phyloP scores from a whole-genome alignment of 2,329 filamentous ascomycete genomes.

The Fusarium miscanthi region DNA sequence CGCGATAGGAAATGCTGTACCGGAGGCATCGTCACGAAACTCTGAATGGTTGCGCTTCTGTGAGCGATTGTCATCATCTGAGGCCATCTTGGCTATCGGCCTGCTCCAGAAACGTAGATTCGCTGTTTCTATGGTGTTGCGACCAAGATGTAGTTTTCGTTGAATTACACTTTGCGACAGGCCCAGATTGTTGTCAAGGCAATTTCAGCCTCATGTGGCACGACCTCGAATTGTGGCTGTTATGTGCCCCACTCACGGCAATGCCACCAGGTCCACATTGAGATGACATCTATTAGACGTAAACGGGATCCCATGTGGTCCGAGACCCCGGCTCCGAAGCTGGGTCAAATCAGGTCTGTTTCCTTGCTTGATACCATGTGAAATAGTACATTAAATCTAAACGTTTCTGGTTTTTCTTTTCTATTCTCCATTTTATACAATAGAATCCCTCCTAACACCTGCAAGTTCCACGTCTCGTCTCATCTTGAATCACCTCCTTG shows the following conservation, averaged over 20 bases:
- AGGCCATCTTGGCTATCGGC: conserved; percentile 33
- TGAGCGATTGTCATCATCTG: conserved; percentile 49
- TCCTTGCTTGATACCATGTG: conserved; percentile 20
- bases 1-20: conserved; percentile 44
- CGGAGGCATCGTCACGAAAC: conserved; percentile 60
- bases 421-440: neutral
- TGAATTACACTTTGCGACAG: conserved; percentile 20
- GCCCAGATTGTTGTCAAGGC: conserved; percentile 20
- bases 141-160: conserved; percentile 10
- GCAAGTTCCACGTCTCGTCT: neutral
- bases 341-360: neutral
- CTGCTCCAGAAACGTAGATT: neutral
- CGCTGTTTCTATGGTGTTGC: neutral
- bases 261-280: conserved; percentile 28
- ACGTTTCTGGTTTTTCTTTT: neutral
- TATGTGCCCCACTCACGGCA: neutral
- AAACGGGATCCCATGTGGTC: conserved; percentile 27
- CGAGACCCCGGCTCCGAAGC: conserved; percentile 32
- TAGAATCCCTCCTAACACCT: neutral
- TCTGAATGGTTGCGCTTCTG: conserved; percentile 67
- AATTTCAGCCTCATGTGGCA: conserved; percentile 44
- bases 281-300: conserved; percentile 22
- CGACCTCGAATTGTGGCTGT: conserved; percentile 35
- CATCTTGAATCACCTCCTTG: neutral
- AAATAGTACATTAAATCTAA: neutral